phyloP scores from a whole-genome alignment of 208 protist species.

The Leishmania aethiopica region DNA sequence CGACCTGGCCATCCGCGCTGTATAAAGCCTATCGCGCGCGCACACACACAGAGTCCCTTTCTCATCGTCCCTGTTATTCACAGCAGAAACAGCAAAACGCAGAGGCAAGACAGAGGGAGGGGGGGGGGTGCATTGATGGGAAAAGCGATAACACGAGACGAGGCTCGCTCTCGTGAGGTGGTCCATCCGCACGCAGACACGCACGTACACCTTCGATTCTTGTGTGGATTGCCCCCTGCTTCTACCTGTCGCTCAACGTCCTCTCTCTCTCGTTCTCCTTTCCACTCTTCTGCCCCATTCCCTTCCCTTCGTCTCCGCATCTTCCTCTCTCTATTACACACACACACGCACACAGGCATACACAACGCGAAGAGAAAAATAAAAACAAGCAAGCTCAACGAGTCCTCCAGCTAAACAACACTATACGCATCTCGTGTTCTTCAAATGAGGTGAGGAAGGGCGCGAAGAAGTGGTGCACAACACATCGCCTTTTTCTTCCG shows the following conservation, averaged over 20 bases:
- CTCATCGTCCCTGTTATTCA: background rate
- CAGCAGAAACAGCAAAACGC: background rate
- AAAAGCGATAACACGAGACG: background rate
- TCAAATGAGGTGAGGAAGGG: background rate
- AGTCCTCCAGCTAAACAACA: background rate
- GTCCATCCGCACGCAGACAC: background rate
- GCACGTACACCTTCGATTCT: background rate
- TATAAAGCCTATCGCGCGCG: background rate
- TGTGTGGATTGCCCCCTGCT: background rate
- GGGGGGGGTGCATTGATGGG: background rate
- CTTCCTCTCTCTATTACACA: background rate
- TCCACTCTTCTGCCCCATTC: background rate
- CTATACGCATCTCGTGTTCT: background rate
- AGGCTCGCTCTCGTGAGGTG: background rate
- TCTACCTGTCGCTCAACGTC: background rate
- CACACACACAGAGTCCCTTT: background rate
- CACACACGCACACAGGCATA: background rate
- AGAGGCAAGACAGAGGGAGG: too few species aligned
- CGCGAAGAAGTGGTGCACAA: background rate
- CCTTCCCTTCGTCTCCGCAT: background rate
- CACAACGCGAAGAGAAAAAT: background rate
- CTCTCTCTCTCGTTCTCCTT: background rate
- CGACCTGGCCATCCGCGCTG: background rate
- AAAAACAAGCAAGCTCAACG: background rate
- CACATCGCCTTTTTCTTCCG: background rate